Evolutionary conservation across 2,329 filamentous ascomycete species (phyloP).

Genomic region (Cladosporium sp.): DNA sequence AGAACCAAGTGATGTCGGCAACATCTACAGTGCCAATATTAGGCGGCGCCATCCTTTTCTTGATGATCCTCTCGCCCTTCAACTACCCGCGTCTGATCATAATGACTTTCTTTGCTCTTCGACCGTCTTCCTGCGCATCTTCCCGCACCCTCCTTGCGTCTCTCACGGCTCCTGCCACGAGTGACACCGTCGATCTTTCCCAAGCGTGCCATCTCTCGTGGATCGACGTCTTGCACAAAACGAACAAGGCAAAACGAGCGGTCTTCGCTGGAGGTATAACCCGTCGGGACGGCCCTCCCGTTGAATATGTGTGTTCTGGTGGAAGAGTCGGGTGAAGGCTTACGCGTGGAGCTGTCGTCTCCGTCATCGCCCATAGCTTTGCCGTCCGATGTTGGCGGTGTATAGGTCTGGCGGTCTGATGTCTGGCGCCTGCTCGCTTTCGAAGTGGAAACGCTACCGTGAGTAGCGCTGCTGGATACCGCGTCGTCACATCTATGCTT

Average conservation of each 20-base stretch:
- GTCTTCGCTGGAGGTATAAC: neutral
- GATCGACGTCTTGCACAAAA: neutral
- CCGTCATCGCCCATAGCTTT: neutral
- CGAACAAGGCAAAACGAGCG: neutral
- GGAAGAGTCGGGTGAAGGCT: neutral
- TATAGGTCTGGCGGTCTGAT: neutral
- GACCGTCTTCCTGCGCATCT: neutral
- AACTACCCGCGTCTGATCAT: neutral
- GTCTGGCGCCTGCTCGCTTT: neutral
- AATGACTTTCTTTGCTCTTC: neutral
- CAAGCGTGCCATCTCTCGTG: neutral
- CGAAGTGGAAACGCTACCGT: neutral
- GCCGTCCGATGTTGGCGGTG: neutral
- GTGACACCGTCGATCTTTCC: neutral
- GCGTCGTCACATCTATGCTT: neutral
- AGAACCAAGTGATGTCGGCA: neutral
- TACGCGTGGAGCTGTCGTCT: neutral
- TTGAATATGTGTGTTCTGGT: neutral
- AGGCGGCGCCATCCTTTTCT: neutral
- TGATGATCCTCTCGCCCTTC: neutral
- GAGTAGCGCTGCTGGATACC: conserved; percentile 1
- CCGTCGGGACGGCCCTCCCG: neutral
- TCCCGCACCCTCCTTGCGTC: neutral
- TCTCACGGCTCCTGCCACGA: neutral
- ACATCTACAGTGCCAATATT: conserved; percentile 4